Evolutionary conservation across 106 monocot species (phyloP), one percentile per base, ranked within the genome.

Genomic region (Apostasia shenzhenica): DNA sequence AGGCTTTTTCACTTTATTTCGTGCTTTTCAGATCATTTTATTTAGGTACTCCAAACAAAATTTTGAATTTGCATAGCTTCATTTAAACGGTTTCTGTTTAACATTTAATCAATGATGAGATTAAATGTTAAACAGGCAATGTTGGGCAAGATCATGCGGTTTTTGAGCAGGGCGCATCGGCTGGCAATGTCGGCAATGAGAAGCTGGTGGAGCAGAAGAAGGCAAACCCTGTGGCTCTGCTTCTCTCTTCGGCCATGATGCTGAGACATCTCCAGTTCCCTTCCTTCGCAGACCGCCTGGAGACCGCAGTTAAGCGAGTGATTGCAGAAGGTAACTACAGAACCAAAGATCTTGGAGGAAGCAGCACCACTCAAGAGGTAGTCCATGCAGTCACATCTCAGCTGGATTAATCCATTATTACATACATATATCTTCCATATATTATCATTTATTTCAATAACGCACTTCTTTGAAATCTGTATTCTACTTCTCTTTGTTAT

Each of bases 221-320:
- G 53, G 82, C 82, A 5, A 82, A 78, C 14, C 82, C 82, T 41
- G 78, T 82, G 1, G 82, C 82, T 0, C 70, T 82, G 26, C 74
- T 82, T 47, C 77, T 82, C 12, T 82, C 82, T 1, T 82, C 82
- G 7, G 78, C 82, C 10, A 82, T 82, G 82, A 82, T 82, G 82
- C 57, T 82, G 55, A 73, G 78, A 55, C 82, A 82, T 61, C 68
- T 82, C 42, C 82, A 60, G 60, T 82, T 82, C 69, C 82, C 82
- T 10, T 82, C 82, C 10, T 82, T 82, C 8, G 82, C 82, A 0
- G 82, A 82, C n/a, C 73, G 82, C 59, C 57, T 71, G 1, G 71
- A 71, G 38, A 71, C 59, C 39, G 48, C 71, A 0, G 71, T 71
- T 7, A 59, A 71, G 37, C 59, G 59, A 48, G 71, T 71, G 47